Evolutionary conservation across 2,329 filamentous ascomycete species (phyloP), one percentile per base, ranked within the genome.

Genomic region (Lizonia empirigonia): DNA sequence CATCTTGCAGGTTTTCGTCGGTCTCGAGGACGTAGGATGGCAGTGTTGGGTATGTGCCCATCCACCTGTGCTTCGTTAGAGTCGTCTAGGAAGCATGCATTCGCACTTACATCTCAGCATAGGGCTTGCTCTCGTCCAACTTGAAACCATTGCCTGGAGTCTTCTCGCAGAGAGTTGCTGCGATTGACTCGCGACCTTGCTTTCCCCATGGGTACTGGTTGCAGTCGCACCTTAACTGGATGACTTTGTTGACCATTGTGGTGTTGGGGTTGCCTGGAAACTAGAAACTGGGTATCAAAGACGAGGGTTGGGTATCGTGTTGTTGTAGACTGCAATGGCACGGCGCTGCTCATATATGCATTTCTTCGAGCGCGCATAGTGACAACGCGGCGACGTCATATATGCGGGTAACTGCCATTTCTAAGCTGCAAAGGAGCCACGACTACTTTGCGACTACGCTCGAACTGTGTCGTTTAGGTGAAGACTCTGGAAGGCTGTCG

Each of bases 131-230:
- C 46, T 89, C 82, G 18, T 90, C 79, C 39, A 91, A 80, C 53
- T 82, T 78, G 74, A 88, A 88, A 27, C 78, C 77, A 5, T 78
- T 81, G 10, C 84, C 83, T 0, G 85, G 84, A 0, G 86, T 88
- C 59, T 86, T 82, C 9, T 81, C 78, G 62, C 85, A 89, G 8
- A 90, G 74, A 33, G 78, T 79, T 1, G 86, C 88, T 10, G 86
- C 85, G 10, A 90, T 71, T 0, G 87, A 90, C 2, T 86, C 70
- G 12, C 77, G 79, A 22, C 88, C 88, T 60, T 82, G 79, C 67
- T 85, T 88, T 2, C 88, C 89, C 87, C 88, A 91, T 9, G 82
- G 79, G 58, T 90, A 90, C 60, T 85, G 75, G 67, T 84, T 84
- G 67, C 80, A 81, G 34, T 74, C 71, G 61, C 80, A 84, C 59